phyloP scores from a whole-genome alignment of 2,329 filamentous ascomycete species.

The Cytospora chrysosperma region DNA sequence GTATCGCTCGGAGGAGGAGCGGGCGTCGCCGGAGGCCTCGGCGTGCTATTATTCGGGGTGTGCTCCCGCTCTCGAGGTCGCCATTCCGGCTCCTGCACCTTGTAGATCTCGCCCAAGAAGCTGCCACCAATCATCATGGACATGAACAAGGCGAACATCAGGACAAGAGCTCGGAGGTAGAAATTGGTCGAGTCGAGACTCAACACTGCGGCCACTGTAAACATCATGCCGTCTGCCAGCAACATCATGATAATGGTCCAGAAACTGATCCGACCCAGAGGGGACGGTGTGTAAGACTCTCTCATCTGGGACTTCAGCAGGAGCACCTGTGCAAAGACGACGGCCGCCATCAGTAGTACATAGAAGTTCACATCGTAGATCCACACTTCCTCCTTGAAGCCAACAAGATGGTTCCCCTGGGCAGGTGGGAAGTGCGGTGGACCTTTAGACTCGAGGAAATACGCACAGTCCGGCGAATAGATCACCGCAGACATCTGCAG shows the following conservation, averaged over 20 bases:
- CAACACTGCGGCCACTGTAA: slow-evolving; percentile 56
- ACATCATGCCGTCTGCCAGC: slow-evolving; percentile 60
- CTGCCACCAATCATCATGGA: slow-evolving; percentile 57
- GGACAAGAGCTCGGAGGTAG: slow-evolving; percentile 55
- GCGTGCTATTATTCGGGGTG: slow-evolving; percentile 29
- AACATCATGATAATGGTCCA: slow-evolving; percentile 62
- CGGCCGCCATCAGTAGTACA: slow-evolving; percentile 53
- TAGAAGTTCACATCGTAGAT: slow-evolving; percentile 58
- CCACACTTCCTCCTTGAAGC: slow-evolving; percentile 61
- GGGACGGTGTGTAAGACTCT: slow-evolving; percentile 66
- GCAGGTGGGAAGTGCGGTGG: slow-evolving; percentile 53
- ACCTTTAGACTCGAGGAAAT: slow-evolving; percentile 64
- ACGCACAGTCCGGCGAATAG: slow-evolving; percentile 68
- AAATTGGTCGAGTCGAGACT: slow-evolving; percentile 55
- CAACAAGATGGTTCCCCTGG: slow-evolving; percentile 56
- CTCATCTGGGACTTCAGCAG: slow-evolving; percentile 64
- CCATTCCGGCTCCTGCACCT: slow-evolving; percentile 58
- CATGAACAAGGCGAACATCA: slow-evolving; percentile 54
- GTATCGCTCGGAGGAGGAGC: slow-evolving; percentile 30
- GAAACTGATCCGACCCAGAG: slow-evolving; percentile 64
- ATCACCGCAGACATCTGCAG: slow-evolving; percentile 63
- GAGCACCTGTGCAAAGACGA: slow-evolving; percentile 61
- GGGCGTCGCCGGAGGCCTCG: slow-evolving; percentile 30
- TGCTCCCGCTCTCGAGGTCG: slow-evolving; percentile 42
- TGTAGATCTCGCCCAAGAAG: slow-evolving; percentile 60